Evolutionary conservation across 148 eudicot species (phyloP).

Genomic region (Vaccinium myrtillus): DNA sequence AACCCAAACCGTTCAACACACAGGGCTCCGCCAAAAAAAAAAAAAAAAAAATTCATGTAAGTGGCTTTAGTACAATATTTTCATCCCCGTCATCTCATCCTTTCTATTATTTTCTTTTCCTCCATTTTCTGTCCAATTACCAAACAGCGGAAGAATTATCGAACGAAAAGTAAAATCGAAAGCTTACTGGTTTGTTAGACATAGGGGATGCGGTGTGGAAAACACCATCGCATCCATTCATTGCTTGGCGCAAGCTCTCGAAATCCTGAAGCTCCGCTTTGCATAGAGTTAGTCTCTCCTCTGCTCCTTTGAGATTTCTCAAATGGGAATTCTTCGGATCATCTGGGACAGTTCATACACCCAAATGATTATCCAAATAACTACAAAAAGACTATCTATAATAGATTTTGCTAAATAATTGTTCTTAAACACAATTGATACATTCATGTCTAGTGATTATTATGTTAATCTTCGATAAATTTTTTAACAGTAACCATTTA

Average conservation of each 20-base stretch:
- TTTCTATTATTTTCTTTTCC: background rate
- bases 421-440: too few species aligned
- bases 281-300: slow-evolving; percentile 69
- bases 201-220: slow-evolving; percentile 96
- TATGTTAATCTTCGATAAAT: too few species aligned
- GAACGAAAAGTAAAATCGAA: background rate
- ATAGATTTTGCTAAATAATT: too few species aligned
- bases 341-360: slow-evolving; percentile 33
- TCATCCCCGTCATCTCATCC: too few species aligned
- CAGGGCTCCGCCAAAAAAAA: too few species aligned
- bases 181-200: slow-evolving; percentile 81
- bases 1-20: background rate
- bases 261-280: slow-evolving; percentile 83
- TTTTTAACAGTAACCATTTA: too few species aligned
- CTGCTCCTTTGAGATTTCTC: slow-evolving; percentile 83
- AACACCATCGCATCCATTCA: slow-evolving; percentile 81
- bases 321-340: slow-evolving; percentile 87
- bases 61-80: too few species aligned
- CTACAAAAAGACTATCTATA: too few species aligned
- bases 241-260: slow-evolving; percentile 69
- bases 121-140: background rate
- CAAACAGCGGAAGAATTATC: background rate
- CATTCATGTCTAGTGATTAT: too few species aligned
- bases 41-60: too few species aligned
- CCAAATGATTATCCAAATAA: background rate